Conservation (phyloP, 345 rosid species). For the Ceriops tagal region DNA sequence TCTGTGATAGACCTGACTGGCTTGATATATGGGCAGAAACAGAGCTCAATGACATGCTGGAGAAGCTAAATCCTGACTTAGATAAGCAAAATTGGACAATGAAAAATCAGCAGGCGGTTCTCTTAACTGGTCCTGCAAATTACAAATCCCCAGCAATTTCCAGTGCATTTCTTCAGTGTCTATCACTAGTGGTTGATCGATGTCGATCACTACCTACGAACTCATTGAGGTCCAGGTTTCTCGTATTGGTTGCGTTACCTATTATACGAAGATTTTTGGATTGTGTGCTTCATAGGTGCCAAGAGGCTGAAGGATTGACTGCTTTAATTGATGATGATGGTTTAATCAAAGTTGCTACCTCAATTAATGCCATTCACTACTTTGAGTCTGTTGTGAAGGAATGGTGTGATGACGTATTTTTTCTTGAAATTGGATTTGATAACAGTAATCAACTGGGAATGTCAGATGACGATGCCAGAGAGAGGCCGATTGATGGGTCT, state of each 20-base stretch:
- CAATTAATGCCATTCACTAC: slow-evolving; percentile 62
- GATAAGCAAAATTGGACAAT: slow-evolving; percentile 69
- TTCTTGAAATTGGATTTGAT: slow-evolving; percentile 63
- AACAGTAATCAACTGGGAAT: slow-evolving; percentile 37
- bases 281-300: slow-evolving; percentile 67
- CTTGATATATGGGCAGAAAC: slow-evolving; percentile 84
- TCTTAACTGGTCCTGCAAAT: slow-evolving; percentile 52
- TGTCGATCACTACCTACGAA: slow-evolving; percentile 59
- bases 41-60: slow-evolving; percentile 63
- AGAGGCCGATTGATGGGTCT: slow-evolving; percentile 23
- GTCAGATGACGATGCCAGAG: slow-evolving; percentile 20
- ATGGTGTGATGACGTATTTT: slow-evolving; percentile 86
- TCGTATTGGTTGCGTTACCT: slow-evolving; percentile 63
- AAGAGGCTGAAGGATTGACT: slow-evolving; percentile 94
- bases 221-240: slow-evolving; percentile 65
- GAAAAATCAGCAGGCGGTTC: slow-evolving; percentile 57
- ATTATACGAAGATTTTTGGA: slow-evolving; percentile 57
- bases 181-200: slow-evolving; percentile 64
- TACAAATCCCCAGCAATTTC: slow-evolving; percentile 68
- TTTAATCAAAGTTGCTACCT: slow-evolving; percentile 67
- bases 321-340: slow-evolving; percentile 78
- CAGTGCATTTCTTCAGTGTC: slow-evolving; percentile 41
- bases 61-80: slow-evolving; percentile 52
- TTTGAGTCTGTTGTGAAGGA: slow-evolving; percentile 67
- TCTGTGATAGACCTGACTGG: slow-evolving; percentile 92